Conservation (phyloP, 1,284 basidiomycete species). For the Tilletia setariae region DNA sequence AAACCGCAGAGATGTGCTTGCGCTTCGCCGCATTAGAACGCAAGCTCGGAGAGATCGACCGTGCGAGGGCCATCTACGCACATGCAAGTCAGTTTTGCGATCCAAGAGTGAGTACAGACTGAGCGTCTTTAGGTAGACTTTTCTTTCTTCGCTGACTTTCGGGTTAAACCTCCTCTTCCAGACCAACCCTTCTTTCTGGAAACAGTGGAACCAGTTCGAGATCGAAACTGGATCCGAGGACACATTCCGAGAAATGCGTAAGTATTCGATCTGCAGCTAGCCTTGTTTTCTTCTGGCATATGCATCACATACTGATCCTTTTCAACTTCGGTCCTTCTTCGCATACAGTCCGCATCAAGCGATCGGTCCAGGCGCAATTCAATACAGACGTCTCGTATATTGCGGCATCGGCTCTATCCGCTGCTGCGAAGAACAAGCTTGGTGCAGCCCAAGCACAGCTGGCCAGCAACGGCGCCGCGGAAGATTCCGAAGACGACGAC, state of each 20-base stretch:
- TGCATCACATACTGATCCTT: neutral
- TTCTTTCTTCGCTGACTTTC: conserved; percentile 17
- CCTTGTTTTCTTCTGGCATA: neutral
- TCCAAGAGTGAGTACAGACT: conserved; percentile 64
- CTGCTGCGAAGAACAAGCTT: conserved; percentile 24
- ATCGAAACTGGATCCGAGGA: conserved; percentile 95
- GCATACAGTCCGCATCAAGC: conserved; percentile 75
- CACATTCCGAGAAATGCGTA: conserved; percentile 89
- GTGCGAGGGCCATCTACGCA: conserved; percentile 90
- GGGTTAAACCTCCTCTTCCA: conserved; percentile 16
- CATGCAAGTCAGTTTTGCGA: conserved; percentile 99
- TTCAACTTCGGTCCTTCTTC: neutral
- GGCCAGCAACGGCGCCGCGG: conserved; percentile 58
- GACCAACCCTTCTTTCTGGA: conserved; percentile 80
- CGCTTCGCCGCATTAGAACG: conserved; percentile 93
- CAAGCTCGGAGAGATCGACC: conserved; percentile 97
- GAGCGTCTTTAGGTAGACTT: neutral
- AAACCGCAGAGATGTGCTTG: conserved; percentile 96
- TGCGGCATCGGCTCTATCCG: conserved; percentile 45
- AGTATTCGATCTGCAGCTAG: neutral
- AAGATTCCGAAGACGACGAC: conserved; percentile 65
- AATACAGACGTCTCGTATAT: conserved; percentile 76
- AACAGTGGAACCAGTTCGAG: conserved; percentile 94
- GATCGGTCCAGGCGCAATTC: conserved; percentile 95
- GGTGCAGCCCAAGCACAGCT: conserved; percentile 62